Evolutionary conservation across 805 yeast species (phyloP).

Genomic region (Cyberlindnera petersonii): DNA sequence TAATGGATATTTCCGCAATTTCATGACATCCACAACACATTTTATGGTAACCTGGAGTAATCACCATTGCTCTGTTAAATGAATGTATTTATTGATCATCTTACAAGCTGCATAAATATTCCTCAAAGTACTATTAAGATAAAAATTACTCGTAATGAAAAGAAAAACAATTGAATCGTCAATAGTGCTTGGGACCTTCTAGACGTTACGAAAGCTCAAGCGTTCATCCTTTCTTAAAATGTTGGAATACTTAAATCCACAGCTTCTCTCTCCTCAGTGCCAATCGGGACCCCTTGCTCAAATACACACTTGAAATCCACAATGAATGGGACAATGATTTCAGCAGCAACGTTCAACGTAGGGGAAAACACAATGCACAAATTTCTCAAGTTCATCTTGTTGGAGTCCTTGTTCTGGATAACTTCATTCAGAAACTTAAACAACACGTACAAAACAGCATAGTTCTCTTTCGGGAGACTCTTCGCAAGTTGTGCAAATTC

Average conservation of each 20-base stretch:
- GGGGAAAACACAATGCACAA: constrained; percentile 80
- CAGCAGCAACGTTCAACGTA: constrained; percentile 64
- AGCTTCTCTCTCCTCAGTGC: constrained; percentile 40
- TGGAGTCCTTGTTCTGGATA: constrained; percentile 52
- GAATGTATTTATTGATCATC: no score
- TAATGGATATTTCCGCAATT: not conserved
- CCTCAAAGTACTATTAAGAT: no score
- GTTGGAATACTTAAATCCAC: constrained; percentile 52
- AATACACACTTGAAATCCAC: constrained; percentile 62
- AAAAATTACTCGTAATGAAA: no score
- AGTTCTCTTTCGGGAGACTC: constrained; percentile 49
- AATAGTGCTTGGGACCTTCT: no score
- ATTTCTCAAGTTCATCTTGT: constrained; percentile 83
- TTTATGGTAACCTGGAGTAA: not conserved
- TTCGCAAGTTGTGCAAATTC: constrained; percentile 32
- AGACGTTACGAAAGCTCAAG: no score
- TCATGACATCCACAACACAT: not conserved
- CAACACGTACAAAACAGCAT: constrained; percentile 58
- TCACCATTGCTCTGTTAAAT: not conserved
- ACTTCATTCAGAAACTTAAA: constrained; percentile 66
- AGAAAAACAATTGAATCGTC: no score
- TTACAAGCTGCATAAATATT: not conserved
- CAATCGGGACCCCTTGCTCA: constrained; percentile 43
- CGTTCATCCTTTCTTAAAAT: no score
- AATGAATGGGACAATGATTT: constrained; percentile 54